These are phyloP conservation scores for Asterochloris erici DNA, from an alignment of 139 green algal species.

Conservation along the genomic window DNA sequence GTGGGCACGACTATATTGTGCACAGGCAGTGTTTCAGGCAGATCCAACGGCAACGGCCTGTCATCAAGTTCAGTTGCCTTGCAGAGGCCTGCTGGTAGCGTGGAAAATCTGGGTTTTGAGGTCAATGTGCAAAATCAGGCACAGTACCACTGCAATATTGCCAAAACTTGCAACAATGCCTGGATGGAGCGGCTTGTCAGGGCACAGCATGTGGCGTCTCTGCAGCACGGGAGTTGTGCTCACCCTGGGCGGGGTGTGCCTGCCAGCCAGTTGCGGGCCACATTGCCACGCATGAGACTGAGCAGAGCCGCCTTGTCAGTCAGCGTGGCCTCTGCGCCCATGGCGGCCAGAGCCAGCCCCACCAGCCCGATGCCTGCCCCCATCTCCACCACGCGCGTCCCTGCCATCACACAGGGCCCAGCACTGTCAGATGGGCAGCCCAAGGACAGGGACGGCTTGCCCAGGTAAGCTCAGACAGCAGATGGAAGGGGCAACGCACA, in stretches of 20 bases:
- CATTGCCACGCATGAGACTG: slow-evolving; percentile 58
- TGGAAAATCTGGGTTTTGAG: too few relatives aligned
- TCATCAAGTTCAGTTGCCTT: too few relatives aligned
- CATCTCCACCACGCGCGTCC: slow-evolving; percentile 78
- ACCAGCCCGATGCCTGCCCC: slow-evolving; percentile 81
- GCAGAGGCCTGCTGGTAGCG: too few relatives aligned
- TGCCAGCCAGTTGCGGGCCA: slow-evolving; percentile 53
- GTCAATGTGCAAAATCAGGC: too few relatives aligned
- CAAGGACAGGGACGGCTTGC: background rate
- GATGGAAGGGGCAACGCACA: background rate
- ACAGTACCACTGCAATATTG: too few relatives aligned
- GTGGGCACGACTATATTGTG: too few relatives aligned
- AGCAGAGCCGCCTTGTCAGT: slow-evolving; percentile 69
- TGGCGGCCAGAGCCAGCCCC: slow-evolving; percentile 43
- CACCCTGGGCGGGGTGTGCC: background rate
- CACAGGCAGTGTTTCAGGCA: too few relatives aligned
- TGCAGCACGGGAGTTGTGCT: background rate
- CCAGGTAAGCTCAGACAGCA: background rate
- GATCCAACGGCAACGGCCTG: too few relatives aligned
- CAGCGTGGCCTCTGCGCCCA: slow-evolving; percentile 69
- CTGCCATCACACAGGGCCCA: slow-evolving; percentile 21
- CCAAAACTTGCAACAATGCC: too few relatives aligned
- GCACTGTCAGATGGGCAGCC: background rate
- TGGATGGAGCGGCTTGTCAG: too few relatives aligned
- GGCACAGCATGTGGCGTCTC: slow-evolving; percentile 8